A percentile compares a stretch with the other conserved stretches of the same genome.
phyloP scores from a whole-genome alignment of 331 rosid species.

The Spiraea crenata region DNA sequence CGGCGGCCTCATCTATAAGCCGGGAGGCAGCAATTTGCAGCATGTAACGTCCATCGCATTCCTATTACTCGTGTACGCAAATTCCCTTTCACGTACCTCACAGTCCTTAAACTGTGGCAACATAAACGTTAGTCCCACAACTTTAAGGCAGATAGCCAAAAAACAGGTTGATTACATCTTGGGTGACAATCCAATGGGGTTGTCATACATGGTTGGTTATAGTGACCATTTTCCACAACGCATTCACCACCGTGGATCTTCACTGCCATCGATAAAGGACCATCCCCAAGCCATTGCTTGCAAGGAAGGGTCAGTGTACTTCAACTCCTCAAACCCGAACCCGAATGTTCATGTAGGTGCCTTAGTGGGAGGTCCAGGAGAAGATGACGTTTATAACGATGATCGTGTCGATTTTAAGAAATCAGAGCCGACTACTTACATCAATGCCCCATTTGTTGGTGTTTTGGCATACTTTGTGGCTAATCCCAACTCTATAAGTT shows the following conservation, averaged over 20 bases:
- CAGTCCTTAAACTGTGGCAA: conserved; percentile 68
- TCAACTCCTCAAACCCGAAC: conserved; percentile 67
- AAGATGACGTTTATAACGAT: conserved; percentile 68
- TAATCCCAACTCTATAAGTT: conserved; percentile 43
- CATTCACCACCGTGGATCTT: conserved; percentile 89
- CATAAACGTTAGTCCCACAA: conserved; percentile 47
- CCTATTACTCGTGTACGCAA: conserved; percentile 72
- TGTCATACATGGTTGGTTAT: conserved; percentile 94
- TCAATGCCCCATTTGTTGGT: conserved; percentile 96
- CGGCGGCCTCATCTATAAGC: conserved; percentile 85
- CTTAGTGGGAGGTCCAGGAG: conserved; percentile 79
- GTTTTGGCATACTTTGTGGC: conserved; percentile 68
- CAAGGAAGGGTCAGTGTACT: conserved; percentile 69
- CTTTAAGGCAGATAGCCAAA: conserved; percentile 66
- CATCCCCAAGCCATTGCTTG: conserved; percentile 71
- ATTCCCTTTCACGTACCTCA: conserved; percentile 60
- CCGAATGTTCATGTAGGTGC: conserved; percentile 82
- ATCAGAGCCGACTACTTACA: conserved; percentile 91
- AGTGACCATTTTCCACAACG: conserved; percentile 57
- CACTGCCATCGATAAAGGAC: conserved; percentile 71
- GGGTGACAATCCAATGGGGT: conserved; percentile 69
- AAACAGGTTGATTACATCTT: conserved; percentile 82
- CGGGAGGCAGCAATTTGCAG: conserved; percentile 93
- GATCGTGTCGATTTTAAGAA: conserved; percentile 66
- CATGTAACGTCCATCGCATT: conserved; percentile 84